A percentile compares a stretch with the other conserved stretches of the same genome.
phyloP scores from a whole-genome alignment of 306 rosid species.

The Cucurbita argyrosperma region DNA sequence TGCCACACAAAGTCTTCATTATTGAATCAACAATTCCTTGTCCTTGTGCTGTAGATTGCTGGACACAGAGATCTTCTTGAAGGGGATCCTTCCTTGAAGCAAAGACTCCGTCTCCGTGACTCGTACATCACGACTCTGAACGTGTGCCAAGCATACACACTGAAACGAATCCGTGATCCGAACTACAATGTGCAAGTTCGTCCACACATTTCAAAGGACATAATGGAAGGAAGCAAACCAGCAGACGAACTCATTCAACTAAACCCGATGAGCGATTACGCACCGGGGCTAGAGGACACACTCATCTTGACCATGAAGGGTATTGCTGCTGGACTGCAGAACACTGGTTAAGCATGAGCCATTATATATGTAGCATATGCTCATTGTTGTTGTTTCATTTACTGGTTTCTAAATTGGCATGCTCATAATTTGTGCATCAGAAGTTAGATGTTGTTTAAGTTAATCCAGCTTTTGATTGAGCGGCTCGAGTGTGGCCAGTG shows the following conservation, averaged over 20 bases:
- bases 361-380: neutral
- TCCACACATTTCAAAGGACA: constrained; percentile 58
- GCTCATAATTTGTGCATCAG: constrained; percentile 11
- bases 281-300: constrained; percentile 95
- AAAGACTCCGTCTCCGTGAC: constrained; percentile 79
- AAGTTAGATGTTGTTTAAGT: constrained; percentile 18
- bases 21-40: neutral
- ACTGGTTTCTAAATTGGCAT: neutral
- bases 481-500: constrained; percentile 6
- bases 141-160: constrained; percentile 91
- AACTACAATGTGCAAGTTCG: constrained; percentile 33
- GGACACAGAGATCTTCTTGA: constrained; percentile 93
- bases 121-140: constrained; percentile 85
- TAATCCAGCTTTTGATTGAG: constrained; percentile 5
- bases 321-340: constrained; percentile 96
- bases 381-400: neutral
- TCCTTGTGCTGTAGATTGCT: constrained; percentile 48
- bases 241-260: constrained; percentile 70
- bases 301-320: constrained; percentile 98
- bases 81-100: constrained; percentile 84
- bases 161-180: constrained; percentile 78
- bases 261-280: constrained; percentile 86
- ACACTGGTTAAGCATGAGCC: constrained; percentile 56
- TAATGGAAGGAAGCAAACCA: constrained; percentile 38
- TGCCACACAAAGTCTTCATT: neutral